These are phyloP conservation scores for Ganoderma sp. DNA, from an alignment of 1,284 basidiomycete species.

Conservation along the genomic window DNA sequence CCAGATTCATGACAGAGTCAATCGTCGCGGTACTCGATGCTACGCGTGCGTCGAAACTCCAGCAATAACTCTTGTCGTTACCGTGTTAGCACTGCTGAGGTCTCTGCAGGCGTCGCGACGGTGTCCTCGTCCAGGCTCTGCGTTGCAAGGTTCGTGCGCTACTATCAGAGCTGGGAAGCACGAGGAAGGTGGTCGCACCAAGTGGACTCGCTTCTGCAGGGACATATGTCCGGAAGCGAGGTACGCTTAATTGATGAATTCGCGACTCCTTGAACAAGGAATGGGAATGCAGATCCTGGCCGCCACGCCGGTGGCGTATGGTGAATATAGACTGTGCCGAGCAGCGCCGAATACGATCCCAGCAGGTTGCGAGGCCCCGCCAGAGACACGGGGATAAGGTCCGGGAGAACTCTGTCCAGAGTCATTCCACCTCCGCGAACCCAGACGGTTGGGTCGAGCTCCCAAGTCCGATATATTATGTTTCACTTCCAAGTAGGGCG, in stretches of 20 bases:
- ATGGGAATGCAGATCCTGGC: background rate
- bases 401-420: background rate
- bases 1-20: too few species aligned
- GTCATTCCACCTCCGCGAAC: background rate
- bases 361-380: background rate
- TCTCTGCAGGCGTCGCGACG: constrained; percentile 15
- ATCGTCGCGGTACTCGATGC: too few species aligned
- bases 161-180: constrained; percentile 41
- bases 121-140: constrained; percentile 57
- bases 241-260: background rate
- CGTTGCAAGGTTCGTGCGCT: constrained; percentile 42
- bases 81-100: background rate
- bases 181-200: constrained; percentile 25
- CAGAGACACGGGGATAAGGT: background rate
- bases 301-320: background rate
- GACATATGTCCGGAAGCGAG: background rate
- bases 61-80: background rate
- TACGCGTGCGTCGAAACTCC: constrained; percentile 27
- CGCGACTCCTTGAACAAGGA: background rate
- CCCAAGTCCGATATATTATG: background rate
- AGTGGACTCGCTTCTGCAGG: background rate
- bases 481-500: background rate
- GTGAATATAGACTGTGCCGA: background rate
- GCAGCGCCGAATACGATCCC: background rate
- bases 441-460: background rate